Evolutionary conservation across 2,329 filamentous ascomycete genomes (phyloP).

Genomic region (Penicillium corylophilum): DNA sequence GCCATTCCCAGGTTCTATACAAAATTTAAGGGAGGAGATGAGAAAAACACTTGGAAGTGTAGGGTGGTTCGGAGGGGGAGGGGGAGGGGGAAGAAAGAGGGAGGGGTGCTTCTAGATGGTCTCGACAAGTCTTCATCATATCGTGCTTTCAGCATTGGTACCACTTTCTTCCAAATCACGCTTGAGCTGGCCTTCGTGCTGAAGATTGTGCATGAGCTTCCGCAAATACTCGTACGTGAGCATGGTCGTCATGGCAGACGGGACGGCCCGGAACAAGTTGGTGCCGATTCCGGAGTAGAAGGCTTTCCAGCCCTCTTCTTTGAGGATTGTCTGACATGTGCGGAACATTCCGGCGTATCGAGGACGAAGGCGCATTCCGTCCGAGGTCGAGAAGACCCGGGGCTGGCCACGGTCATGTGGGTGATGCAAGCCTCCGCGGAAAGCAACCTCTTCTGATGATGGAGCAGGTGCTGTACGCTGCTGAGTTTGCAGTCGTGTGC

Average conservation of each 20-base stretch:
- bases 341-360: constrained; percentile 75
- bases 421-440: constrained; percentile 41
- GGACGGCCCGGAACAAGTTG: constrained; percentile 94
- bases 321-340: constrained; percentile 80
- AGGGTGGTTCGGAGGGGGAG: neutral
- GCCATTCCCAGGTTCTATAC: constrained; percentile 21
- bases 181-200: constrained; percentile 50
- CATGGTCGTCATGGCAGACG: constrained; percentile 95
- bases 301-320: constrained; percentile 90
- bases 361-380: constrained; percentile 56
- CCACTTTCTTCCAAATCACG: constrained; percentile 22
- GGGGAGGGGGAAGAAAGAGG: neutral
- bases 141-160: constrained; percentile 11
- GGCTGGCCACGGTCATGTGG: constrained; percentile 48
- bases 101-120: constrained; percentile 1
- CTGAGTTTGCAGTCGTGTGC: constrained; percentile 91
- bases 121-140: constrained; percentile 20
- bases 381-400: constrained; percentile 49
- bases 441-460: constrained; percentile 54
- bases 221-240: constrained; percentile 85
- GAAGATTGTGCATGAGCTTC: constrained; percentile 53
- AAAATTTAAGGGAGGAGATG: constrained; percentile 7
- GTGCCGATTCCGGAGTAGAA: constrained; percentile 98
- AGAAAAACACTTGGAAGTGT: neutral
- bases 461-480: constrained; percentile 59